These are phyloP conservation scores for Anaeromyces robustus DNA, from an alignment of 192 early-diverging fungal species.

Conservation along the genomic window DNA sequence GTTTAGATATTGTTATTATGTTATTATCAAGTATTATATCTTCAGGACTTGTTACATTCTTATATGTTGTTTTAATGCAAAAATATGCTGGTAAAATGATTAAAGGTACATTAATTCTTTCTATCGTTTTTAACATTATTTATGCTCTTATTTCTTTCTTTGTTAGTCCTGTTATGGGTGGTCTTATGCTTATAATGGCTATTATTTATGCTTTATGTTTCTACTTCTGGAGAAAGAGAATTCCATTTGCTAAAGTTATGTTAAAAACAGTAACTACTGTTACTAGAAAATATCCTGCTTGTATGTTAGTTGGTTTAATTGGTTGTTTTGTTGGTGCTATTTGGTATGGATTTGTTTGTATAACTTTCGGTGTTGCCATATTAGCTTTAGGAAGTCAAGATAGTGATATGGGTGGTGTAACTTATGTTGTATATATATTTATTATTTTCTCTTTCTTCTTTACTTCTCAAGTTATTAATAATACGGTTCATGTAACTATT, in stretches of 20 bases:
- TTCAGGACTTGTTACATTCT: neutral
- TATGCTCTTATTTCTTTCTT: constrained; percentile 12
- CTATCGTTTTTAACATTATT: constrained; percentile 13
- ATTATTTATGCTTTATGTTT: constrained; percentile 14
- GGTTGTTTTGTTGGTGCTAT: constrained; percentile 49
- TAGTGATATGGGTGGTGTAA: neutral
- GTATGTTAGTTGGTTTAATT: constrained; percentile 57
- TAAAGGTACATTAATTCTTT: constrained; percentile 22
- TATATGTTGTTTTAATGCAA: neutral
- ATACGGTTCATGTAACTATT: constrained; percentile 61
- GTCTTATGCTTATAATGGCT: constrained; percentile 23
- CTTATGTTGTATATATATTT: constrained; percentile 31
- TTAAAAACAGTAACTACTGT: constrained; percentile 62
- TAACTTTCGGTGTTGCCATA: constrained; percentile 21
- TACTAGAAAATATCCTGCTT: constrained; percentile 60
- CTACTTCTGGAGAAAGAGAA: constrained; percentile 20
- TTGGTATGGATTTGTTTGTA: constrained; percentile 55
- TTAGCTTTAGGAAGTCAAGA: neutral
- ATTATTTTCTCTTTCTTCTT: constrained; percentile 52
- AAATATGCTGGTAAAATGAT: constrained; percentile 24
- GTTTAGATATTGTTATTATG: neutral
- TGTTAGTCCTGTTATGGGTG: constrained; percentile 3
- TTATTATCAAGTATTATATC: neutral
- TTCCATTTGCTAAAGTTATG: constrained; percentile 1
- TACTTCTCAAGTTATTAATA: constrained; percentile 46